Evolutionary conservation across 75 land plant species (phyloP), one percentile per base, ranked within the genome.

Genomic region (Cryptomeria japonica): DNA sequence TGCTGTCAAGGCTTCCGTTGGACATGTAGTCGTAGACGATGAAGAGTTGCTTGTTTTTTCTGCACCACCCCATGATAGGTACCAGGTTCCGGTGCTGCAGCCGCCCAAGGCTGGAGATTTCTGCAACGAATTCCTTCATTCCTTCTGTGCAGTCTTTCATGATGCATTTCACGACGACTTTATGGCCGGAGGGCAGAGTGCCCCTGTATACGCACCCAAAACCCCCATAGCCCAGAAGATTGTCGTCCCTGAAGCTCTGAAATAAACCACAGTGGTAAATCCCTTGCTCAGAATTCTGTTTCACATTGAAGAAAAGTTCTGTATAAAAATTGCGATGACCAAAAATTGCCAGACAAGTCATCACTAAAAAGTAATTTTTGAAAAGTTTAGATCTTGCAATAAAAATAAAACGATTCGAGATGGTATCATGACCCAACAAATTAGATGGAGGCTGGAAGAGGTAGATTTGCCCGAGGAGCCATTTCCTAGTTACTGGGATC

Each of bases 21-120:
- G 92, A 89, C 95, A 94, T 91, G 85, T 86, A 90, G 64, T 94
- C 95, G 73, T 94, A 94, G 32, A 94, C 93, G 15, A 94, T 86
- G 32, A 94, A 83, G 42, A 94, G 93, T 55, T 89, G 89, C 22
- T 86, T 89, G 15, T 86, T 80, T 25, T 87, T 87, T 64, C 89
- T 76, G 91, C 94, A 90, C 90, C 90, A 93, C 8, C 93, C 94
- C 55, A 49, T 84, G 41, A 93, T 88, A 61, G 86, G 89, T 11
- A 93, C 94, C 55, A 93, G 75, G 55, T 93, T 90, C 28, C 87
- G 92, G 89, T 93, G 94, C 42, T 90, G 85, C 47, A 93, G 88
- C 44, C 90, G 89, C 5, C 94, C 90, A 49, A 92, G 90, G 88
- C 88, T 92, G 18, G 89, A 73, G 44, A 93, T 88, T 89, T 93